phyloP scores from a whole-genome alignment of 495 filamentous ascomycete species.

The Penicillium canescens region DNA sequence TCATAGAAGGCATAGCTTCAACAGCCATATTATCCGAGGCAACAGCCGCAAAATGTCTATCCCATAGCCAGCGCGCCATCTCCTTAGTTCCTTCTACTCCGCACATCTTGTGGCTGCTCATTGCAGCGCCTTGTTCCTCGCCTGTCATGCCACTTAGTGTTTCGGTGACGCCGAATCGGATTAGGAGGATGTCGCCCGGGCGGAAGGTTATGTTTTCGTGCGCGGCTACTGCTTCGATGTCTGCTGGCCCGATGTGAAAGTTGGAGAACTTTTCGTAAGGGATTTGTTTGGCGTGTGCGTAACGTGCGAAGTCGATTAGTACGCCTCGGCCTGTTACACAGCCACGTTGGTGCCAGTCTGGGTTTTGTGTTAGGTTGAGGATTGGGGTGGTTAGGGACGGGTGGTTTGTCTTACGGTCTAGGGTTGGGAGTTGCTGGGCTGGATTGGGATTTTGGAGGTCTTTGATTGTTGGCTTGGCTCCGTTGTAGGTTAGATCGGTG shows the following conservation, averaged over 20 bases:
- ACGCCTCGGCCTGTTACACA: constrained; percentile 47
- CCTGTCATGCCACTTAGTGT: constrained; percentile 26
- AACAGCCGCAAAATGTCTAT: constrained; percentile 32
- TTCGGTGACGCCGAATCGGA: constrained; percentile 47
- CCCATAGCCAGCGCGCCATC: constrained; percentile 35
- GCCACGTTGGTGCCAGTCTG: constrained; percentile 37
- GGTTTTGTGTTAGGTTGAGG: constrained; percentile 2
- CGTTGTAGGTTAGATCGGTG: constrained; percentile 56
- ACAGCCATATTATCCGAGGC: constrained; percentile 32
- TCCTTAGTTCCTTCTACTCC: constrained; percentile 28
- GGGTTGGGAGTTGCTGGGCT: constrained; percentile 11
- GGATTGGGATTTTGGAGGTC: constrained; percentile 1
- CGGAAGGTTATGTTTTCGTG: constrained; percentile 33
- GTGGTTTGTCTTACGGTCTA: constrained; percentile 20
- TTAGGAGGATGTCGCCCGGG: constrained; percentile 44
- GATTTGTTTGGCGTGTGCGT: constrained; percentile 34
- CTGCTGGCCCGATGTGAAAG: constrained; percentile 29
- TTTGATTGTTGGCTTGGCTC: constrained; percentile 21
- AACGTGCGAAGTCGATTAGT: constrained; percentile 45
- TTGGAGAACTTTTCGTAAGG: constrained; percentile 33
- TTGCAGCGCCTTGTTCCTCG: constrained; percentile 26
- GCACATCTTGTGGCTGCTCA: constrained; percentile 4
- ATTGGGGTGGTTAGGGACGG: background rate
- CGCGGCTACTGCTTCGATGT: constrained; percentile 33
- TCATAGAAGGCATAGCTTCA: constrained; percentile 25